Evolutionary conservation across 192 early-diverging fungal species (phyloP), one percentile per base, ranked within the genome.

Genomic region (Phlyctochytrium planicorne): DNA sequence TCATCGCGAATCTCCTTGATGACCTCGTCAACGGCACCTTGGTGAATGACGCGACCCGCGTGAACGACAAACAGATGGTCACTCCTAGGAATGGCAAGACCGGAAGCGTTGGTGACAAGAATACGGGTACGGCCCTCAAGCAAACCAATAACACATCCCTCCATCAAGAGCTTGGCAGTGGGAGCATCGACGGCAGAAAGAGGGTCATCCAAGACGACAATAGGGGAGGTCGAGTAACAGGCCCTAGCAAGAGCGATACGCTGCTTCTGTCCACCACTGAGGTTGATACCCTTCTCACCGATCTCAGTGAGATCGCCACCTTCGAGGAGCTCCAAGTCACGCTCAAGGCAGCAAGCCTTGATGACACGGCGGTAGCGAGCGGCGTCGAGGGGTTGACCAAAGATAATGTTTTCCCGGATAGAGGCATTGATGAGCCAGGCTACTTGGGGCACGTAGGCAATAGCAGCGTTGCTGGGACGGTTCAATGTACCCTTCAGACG

Each of bases 121-220:
- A 97, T 76, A 6, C 87, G 75, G 0, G 95, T 97, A 3, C 91
- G 78, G 34, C 87, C 81, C 1, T 69, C 59, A 62, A 94, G 78
- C 4, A 88, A 94, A 62, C 90, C 89, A 62, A 61, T 73, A 65
- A 96, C 76, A 62, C 92, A 94, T 52, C 87, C 73, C 20, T 86
- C 82, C 34, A 90, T 86, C 17, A 97, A 75, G 63, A 91, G 89
- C 65, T 90, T 90, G n/a, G 88, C 93, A 0, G 94, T 96, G 59
- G 93, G 94, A 1, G 92, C 87, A 72, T 98, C 96, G 0, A 97
- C 95, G 23, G 96, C 96, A 24, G 90, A 92, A 10, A 96, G 79
- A 4, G 87, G 86, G 67, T 96, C 93, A 60, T 96, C 94, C 25
- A 94, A 69, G 2, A 96, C 60, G 34, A 92, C 78, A 3, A 89